Conservation (phyloP, 257 asterid genomes). For the Phtheirospermum japonicum region DNA sequence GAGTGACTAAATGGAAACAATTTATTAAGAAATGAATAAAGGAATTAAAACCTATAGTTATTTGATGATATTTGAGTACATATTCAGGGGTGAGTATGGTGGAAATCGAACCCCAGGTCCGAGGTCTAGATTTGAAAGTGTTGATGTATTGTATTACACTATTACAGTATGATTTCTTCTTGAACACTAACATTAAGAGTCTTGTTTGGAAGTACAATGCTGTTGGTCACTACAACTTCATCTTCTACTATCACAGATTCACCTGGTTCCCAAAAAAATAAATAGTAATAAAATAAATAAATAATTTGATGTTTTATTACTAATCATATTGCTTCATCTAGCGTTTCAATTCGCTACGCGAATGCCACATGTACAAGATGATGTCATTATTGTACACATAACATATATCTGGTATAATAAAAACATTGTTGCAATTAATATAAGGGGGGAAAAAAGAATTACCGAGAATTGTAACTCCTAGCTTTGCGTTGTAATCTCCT, state of each 20-base stretch:
- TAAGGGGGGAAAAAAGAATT: not conserved
- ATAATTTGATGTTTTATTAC: too few relatives aligned
- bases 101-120: not conserved
- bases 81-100: not conserved
- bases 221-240: constrained; percentile 62
- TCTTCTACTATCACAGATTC: constrained; percentile 72
- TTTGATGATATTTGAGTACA: not conserved
- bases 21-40: not conserved
- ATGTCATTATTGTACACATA: too few relatives aligned
- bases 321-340: too few relatives aligned
- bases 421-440: too few relatives aligned
- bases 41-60: not conserved
- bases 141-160: not conserved
- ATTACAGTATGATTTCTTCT: constrained; percentile 21
- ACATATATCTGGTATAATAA: too few relatives aligned
- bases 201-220: constrained; percentile 44
- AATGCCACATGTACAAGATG: too few relatives aligned
- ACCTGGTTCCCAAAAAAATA: constrained; percentile 34
- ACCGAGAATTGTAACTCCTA: constrained; percentile 75
- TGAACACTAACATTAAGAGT: constrained; percentile 20
- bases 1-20: too few relatives aligned
- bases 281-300: too few relatives aligned
- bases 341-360: too few relatives aligned
- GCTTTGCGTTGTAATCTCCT: constrained; percentile 64
- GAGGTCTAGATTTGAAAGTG: not conserved